Base-by-base conservation (phyloP, 2,329 filamentous ascomycete genomes). In the Pseudogymnoascus sp. region DNA sequence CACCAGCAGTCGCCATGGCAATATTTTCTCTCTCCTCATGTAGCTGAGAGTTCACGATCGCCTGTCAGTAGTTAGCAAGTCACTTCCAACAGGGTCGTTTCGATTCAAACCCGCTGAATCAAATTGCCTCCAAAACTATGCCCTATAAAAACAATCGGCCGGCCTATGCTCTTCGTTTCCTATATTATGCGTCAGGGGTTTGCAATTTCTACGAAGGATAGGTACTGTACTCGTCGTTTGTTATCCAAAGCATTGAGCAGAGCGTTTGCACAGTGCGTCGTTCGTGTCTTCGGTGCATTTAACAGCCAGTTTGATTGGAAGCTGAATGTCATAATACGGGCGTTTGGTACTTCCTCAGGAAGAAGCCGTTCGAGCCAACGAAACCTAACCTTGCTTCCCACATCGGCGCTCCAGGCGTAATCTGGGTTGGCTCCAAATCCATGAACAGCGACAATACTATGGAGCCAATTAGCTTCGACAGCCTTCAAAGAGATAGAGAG, bases 81-180 rank as follows among this genome's bases (percentile, higher is more conserved):
- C 42, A 7, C 42, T 46, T 46, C 15, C 42, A 5, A n/a, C 2
- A 26, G 11, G 42, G 42, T 10, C 21, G 21, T 23, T 46, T 23
- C 15, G 23, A 46, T 23, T 15, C 42, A 46, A 46, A 68, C 69
- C 62, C 65, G 64, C 59, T 70, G 70, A 15, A 70, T 67, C 31
- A 70, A 60, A 35, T 70, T 70, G 23, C 69, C 69, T 21, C 69
- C 69, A 33, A 70, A 63, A 59, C 67, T 68, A 63, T 70, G 69
- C 4, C 68, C 67, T 26, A 70, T 66, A 62, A 70, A 71, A 21
- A 69, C 68, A 59, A 70, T 70, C 4, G 69, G 69, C 53, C 68
- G 66, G 37, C 65, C 65, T 21, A 64, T 65, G 11, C 64, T 50
- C n/a, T 61, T 65, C n/a, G 66, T 66, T n/a, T 65, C 65, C 37